phyloP scores from a whole-genome alignment of 1,284 basidiomycete genomes.

The Irpex sp. region DNA sequence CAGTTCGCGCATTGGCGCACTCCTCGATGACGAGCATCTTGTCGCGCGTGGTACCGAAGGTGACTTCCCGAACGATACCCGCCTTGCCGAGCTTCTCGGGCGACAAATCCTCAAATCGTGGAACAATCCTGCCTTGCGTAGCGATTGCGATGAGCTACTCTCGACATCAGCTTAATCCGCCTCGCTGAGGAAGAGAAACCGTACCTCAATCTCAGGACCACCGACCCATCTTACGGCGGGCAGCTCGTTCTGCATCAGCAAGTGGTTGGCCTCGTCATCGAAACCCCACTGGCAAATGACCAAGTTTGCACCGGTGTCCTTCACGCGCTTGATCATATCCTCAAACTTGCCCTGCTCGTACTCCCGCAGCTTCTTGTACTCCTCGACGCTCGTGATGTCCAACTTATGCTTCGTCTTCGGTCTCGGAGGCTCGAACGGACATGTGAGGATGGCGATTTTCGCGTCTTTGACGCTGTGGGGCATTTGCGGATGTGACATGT shows the following conservation, averaged over 20 bases:
- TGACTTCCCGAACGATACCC: constrained; percentile 88
- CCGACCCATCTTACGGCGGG: constrained; percentile 99
- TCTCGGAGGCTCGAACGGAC: constrained; percentile 97
- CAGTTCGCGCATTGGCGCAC: constrained; percentile 94
- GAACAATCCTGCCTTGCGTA: constrained; percentile 96
- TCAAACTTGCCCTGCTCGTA: constrained; percentile 97
- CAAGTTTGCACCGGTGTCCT: constrained; percentile 96
- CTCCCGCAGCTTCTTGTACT: constrained; percentile 91
- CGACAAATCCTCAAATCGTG: constrained; percentile 93
- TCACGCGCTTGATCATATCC: constrained; percentile 96
- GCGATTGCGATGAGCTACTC: constrained; percentile 92
- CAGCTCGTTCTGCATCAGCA: constrained; percentile 95
- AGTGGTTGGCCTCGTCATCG: constrained; percentile 98
- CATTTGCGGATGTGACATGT: constrained; percentile 99
- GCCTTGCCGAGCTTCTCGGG: constrained; percentile 90
- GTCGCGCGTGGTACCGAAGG: constrained; percentile 96
- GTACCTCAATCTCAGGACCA: constrained; percentile 95
- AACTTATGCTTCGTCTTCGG: constrained; percentile 99
- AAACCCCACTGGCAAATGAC: constrained; percentile 99
- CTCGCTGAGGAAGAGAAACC: constrained; percentile 4
- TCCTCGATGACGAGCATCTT: constrained; percentile 99
- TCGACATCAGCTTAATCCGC: background rate
- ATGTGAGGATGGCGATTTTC: constrained; percentile 93
- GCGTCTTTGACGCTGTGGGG: constrained; percentile 85
- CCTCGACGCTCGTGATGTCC: constrained; percentile 96